Evolutionary conservation across 176 grass and related monocot species (phyloP), one percentile per base, ranked within the genome.

Genomic region (Triticum turgidum): DNA sequence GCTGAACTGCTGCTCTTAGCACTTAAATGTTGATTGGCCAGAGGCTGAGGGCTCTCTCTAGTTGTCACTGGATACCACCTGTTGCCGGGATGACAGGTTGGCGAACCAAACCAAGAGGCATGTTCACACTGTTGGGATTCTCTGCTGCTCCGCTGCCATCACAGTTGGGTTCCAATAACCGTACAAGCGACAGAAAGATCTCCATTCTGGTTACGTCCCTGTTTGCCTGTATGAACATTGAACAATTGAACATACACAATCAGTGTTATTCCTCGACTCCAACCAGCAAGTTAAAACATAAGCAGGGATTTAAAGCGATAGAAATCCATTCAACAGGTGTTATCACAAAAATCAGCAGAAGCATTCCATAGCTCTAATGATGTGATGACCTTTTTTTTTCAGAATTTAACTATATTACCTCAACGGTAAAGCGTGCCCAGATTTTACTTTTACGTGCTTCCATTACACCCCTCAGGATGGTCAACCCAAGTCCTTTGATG

Each of bases 381-480:
- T 74, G 67, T 9, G n/a, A 56, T 77, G 24, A 6, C 4, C 11
- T 27, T 76, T 52, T 27, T 76, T 52, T 42, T 38, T 68, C 8
- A 25, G 9, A 84, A 81, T 76, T 37, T 44, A 34, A 42, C 15
- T 51, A 41, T 10, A 83, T 75, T 93, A 93, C 94, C 94, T 93
- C 94, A 37, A 95, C 94, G 62, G 89, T 90, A 84, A 95, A 95
- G 10, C 87, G 73, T 80, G 94, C 94, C 94, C 94, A 95, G 38
- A 95, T 86, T 93, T 95, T 95, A 86, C 80, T 89, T 89, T 93
- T 93, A 0, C 87, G 89, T 18, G 89, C 80, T 93, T 95, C 91
- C 91, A 95, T 95, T 62, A 93, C 91, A 63, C 91, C 94, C 80
- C 88, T 95, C 61, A 95, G 92, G 78, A 95, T 95, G 77, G 94